phyloP scores from a whole-genome alignment of 768 basidiomycete genomes.

The Serendipita vermifera region DNA sequence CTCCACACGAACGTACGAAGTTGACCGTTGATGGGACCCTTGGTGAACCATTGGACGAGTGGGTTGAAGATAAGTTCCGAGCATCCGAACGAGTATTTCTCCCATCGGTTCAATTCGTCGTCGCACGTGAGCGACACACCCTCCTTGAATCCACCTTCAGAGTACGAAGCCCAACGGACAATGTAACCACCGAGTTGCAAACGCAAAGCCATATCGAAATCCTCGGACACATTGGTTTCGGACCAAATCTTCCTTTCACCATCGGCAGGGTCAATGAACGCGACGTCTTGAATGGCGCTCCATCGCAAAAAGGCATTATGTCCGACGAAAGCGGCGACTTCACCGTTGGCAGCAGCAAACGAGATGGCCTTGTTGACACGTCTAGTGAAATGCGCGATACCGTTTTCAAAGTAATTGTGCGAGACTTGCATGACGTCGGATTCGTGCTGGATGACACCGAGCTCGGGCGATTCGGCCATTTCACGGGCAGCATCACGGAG shows the following conservation, averaged over 20 bases:
- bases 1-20: neutral
- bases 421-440: slow-evolving; percentile 81
- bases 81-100: slow-evolving; percentile 21
- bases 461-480: slow-evolving; percentile 22
- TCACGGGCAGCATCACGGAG: slow-evolving; percentile 28
- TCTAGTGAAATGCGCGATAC: slow-evolving; percentile 76
- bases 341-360: slow-evolving; percentile 52
- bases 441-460: slow-evolving; percentile 28
- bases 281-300: slow-evolving; percentile 78
- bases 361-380: slow-evolving; percentile 76
- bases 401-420: slow-evolving; percentile 82
- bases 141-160: slow-evolving; percentile 27
- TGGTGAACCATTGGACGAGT: slow-evolving; percentile 21
- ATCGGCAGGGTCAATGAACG: slow-evolving; percentile 54
- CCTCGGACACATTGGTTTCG: slow-evolving; percentile 69
- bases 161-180: slow-evolving; percentile 23
- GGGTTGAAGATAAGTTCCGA: slow-evolving; percentile 27
- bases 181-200: slow-evolving; percentile 29
- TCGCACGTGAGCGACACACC: slow-evolving; percentile 29
- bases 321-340: slow-evolving; percentile 72
- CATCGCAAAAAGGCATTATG: slow-evolving; percentile 85
- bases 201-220: slow-evolving; percentile 68
- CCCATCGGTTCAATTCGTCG: slow-evolving; percentile 32
- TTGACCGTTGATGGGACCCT: slow-evolving; percentile 25
- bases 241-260: slow-evolving; percentile 66